Conservation (phyloP, 176 grass and related monocot genomes). For the Rhynchospora pubera region DNA sequence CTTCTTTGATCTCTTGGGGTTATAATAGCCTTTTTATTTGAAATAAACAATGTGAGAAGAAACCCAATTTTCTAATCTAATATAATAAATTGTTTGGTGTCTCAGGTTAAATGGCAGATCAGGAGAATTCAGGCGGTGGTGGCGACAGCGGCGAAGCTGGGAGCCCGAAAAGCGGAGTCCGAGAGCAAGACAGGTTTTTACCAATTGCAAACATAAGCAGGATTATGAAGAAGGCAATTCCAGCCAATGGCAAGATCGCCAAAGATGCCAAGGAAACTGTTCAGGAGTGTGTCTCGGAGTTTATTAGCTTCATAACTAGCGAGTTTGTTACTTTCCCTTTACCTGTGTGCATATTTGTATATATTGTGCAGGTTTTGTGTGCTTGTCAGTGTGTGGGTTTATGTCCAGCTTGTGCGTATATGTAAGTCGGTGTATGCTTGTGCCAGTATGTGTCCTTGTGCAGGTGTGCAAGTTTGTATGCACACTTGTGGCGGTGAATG, state of each 20-base stretch:
- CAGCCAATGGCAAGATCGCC: slow-evolving; percentile 97
- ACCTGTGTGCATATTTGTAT: not conserved
- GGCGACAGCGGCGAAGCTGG: slow-evolving; percentile 29
- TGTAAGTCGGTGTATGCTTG: not conserved
- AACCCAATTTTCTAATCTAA: not conserved
- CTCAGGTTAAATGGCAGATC: slow-evolving; percentile 34
- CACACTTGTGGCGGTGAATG: slow-evolving; percentile 8
- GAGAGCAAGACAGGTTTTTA: slow-evolving; percentile 94
- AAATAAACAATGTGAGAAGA: not conserved
- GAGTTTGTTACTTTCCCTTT: slow-evolving; percentile 48
- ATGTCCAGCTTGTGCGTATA: not conserved
- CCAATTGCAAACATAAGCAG: slow-evolving; percentile 99
- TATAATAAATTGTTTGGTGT: not conserved
- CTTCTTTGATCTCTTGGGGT: not conserved
- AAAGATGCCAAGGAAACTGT: slow-evolving; percentile 98
- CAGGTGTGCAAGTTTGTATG: not conserved
- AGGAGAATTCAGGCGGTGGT: slow-evolving; percentile 28
- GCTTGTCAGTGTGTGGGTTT: not conserved
- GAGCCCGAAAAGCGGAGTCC: slow-evolving; percentile 44
- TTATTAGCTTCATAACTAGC: slow-evolving; percentile 98
- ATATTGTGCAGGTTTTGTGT: not conserved
- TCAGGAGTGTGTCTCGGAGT: slow-evolving; percentile 99
- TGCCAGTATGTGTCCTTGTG: not conserved
- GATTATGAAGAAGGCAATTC: slow-evolving; percentile 99
- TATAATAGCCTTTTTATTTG: not conserved